A percentile compares a stretch with the other conserved stretches of the same genome.
phyloP scores from a whole-genome alignment of 768 basidiomycete species.

The Boletus edulis region DNA sequence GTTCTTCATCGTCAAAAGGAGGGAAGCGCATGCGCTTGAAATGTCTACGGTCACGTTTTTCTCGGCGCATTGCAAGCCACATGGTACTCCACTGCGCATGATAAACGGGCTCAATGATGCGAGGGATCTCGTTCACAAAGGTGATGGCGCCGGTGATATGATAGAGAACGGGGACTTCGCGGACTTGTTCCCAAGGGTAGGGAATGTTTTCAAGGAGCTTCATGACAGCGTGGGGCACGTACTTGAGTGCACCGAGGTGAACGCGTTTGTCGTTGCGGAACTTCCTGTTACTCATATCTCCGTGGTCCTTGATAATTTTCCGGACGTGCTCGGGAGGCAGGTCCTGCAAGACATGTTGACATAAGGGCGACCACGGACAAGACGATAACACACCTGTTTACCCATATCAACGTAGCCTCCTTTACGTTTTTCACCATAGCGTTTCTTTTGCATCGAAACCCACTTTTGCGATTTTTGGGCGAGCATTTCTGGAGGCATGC shows the following conservation, averaged over 20 bases:
- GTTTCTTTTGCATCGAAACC: constrained; percentile 89
- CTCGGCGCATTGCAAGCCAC: constrained; percentile 99
- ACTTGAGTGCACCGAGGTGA: constrained; percentile 96
- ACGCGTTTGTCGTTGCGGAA: constrained; percentile 99
- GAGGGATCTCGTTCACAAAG: constrained; percentile 97
- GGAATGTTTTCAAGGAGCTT: constrained; percentile 99
- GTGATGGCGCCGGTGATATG: constrained; percentile 99
- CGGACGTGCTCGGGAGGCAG: constrained; percentile 96
- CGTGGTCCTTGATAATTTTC: constrained; percentile 99
- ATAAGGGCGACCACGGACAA: background rate
- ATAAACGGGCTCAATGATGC: constrained; percentile 95
- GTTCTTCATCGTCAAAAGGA: constrained; percentile 99
- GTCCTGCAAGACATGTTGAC: constrained; percentile 50
- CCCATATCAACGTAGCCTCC: constrained; percentile 91
- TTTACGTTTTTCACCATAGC: constrained; percentile 89
- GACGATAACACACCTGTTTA: constrained; percentile 67
- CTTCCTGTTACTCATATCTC: constrained; percentile 99
- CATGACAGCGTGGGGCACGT: constrained; percentile 99
- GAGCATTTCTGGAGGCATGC: constrained; percentile 66
- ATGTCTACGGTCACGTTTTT: constrained; percentile 97
- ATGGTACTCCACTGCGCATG: constrained; percentile 99
- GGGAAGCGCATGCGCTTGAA: constrained; percentile 99
- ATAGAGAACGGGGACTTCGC: constrained; percentile 97
- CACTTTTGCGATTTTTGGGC: constrained; percentile 95
- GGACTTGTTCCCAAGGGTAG: constrained; percentile 98